Conservation (phyloP, 345 rosid species). For the Citrus sp. region DNA sequence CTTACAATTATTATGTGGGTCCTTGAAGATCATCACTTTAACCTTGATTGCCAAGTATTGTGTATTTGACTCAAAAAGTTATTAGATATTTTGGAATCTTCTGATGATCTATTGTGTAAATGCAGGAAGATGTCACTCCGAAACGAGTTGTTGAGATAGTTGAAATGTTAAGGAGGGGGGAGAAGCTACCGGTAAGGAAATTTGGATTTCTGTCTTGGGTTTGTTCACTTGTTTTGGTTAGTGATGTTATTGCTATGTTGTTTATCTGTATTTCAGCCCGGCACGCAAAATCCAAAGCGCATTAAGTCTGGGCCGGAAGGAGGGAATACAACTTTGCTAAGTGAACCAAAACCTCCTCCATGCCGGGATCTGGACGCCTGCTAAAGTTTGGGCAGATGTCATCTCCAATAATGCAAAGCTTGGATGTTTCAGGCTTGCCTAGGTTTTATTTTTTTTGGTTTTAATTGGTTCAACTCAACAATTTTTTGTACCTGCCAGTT, state of each 20-base stretch:
- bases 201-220: background rate
- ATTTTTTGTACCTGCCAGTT: constrained; percentile 20
- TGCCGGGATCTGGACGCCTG: constrained; percentile 94
- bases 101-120: constrained; percentile 20
- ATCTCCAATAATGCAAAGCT: constrained; percentile 46
- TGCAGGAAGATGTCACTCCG: constrained; percentile 95
- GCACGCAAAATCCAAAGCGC: constrained; percentile 90
- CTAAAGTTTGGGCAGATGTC: constrained; percentile 33
- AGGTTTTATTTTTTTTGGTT: constrained; percentile 15
- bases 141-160: constrained; percentile 87
- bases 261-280: constrained; percentile 45
- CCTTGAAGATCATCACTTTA: constrained; percentile 1
- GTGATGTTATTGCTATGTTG: background rate
- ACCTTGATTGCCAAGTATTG: constrained; percentile 2
- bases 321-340: constrained; percentile 73
- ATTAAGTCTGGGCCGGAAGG: constrained; percentile 92
- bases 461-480: constrained; percentile 16
- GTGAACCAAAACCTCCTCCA: constrained; percentile 85
- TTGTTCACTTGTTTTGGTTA: background rate
- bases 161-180: constrained; percentile 83
- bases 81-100: background rate
- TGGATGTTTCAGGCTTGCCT: constrained; percentile 21
- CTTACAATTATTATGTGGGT: constrained; percentile 89
- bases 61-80: background rate
- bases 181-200: constrained; percentile 76